These are phyloP conservation scores for Dalechampia spathulata DNA, from an alignment of 441 rosid species.

Conservation along the genomic window DNA sequence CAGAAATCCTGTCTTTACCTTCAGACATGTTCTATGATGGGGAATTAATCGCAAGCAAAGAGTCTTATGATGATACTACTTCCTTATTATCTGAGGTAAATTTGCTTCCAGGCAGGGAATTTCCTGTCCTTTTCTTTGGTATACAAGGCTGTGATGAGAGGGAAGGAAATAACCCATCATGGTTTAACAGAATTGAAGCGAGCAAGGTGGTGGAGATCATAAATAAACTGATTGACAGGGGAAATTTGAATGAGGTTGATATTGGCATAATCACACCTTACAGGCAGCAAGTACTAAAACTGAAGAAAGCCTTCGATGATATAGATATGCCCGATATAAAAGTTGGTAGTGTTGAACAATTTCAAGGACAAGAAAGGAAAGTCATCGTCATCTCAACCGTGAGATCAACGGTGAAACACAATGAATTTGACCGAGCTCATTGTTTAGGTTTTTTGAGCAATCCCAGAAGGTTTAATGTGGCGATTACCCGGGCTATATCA, in stretches of 20 bases:
- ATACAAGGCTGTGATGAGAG: conserved; percentile 94
- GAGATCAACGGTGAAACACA: conserved; percentile 79
- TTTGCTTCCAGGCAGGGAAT: conserved; percentile 53
- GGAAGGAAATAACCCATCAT: conserved; percentile 88
- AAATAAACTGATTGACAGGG: conserved; percentile 38
- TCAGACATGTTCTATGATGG: conserved; percentile 72
- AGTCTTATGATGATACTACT: conserved; percentile 28
- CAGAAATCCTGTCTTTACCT: conserved; percentile 73
- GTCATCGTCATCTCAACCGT: conserved; percentile 82
- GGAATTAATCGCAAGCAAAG: conserved; percentile 72
- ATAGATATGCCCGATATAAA: conserved; percentile 51
- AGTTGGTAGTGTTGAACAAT: conserved; percentile 95
- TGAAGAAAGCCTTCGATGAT: conserved; percentile 56
- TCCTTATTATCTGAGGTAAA: conserved; percentile 26
- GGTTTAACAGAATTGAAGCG: conserved; percentile 91
- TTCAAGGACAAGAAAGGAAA: conserved; percentile 89
- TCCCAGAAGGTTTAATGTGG: conserved; percentile 87
- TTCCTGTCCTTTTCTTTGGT: conserved; percentile 77
- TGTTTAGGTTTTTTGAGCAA: conserved; percentile 85
- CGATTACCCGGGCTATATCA: conserved; percentile 69
- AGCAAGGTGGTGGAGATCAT: conserved; percentile 72
- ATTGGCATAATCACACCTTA: conserved; percentile 91
- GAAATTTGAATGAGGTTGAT: conserved; percentile 45
- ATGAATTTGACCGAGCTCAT: conserved; percentile 57
- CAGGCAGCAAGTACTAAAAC: conserved; percentile 73